Conservation (phyloP, 2,329 filamentous ascomycete species). For the Beauveria bassiana region DNA sequence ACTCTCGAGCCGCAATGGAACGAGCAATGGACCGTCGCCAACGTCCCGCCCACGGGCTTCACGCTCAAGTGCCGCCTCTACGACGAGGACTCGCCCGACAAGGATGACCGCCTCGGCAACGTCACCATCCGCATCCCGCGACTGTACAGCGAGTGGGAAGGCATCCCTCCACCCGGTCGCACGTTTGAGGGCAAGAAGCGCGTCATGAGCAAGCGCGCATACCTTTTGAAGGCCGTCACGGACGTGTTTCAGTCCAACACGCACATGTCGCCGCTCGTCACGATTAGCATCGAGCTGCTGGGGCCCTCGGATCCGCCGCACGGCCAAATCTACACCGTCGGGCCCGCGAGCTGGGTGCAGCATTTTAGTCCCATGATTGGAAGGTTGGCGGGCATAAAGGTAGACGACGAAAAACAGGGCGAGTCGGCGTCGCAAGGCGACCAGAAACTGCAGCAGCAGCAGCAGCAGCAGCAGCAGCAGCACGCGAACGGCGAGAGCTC, state of each 20-base stretch:
- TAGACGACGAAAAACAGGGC: constrained; percentile 41
- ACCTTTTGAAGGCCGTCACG: constrained; percentile 62
- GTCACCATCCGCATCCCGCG: constrained; percentile 60
- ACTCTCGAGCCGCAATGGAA: constrained; percentile 75
- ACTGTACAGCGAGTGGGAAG: constrained; percentile 59
- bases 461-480: constrained; percentile 14
- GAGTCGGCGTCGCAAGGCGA: constrained; percentile 28
- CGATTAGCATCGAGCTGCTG: constrained; percentile 69
- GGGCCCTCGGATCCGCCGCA: constrained; percentile 63
- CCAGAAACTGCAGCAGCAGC: constrained; percentile 1
- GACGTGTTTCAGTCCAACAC: constrained; percentile 52
- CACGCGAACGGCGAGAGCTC: constrained; percentile 32
- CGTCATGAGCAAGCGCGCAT: constrained; percentile 80
- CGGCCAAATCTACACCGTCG: constrained; percentile 71
- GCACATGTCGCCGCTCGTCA: constrained; percentile 63
- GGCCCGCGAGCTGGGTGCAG: constrained; percentile 66
- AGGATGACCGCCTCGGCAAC: constrained; percentile 82
- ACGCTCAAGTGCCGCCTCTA: constrained; percentile 78
- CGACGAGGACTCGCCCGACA: constrained; percentile 81
- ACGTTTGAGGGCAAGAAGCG: constrained; percentile 72
- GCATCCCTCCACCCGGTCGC: constrained; percentile 51
- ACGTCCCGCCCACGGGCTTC: constrained; percentile 75
- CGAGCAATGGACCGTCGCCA: constrained; percentile 79
- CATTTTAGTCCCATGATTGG: constrained; percentile 89
- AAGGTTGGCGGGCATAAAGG: constrained; percentile 65